Evolutionary conservation across 768 basidiomycete species (phyloP), one percentile per base, ranked within the genome.

Genomic region (Xanthoconium purpureum): DNA sequence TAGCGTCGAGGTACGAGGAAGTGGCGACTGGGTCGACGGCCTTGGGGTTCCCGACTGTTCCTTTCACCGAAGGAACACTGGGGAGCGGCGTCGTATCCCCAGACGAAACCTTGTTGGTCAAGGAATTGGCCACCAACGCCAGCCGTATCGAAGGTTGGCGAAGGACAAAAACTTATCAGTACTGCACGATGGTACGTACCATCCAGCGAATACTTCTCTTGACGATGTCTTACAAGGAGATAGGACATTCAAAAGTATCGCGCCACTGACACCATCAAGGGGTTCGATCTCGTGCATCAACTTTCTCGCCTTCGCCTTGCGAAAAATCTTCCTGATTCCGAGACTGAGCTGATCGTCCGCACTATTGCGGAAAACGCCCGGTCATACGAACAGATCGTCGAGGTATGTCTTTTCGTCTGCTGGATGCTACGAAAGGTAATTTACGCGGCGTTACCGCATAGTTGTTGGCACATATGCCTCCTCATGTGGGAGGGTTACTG

Each of bases 121-220:
- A 81, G 59, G 96, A 99, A 68, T 76, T 97, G 52, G 77, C 79
- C 40, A 77, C 79, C 33, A 94, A 94, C 62, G 84, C 87, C 1
- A 84, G 85, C 63, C 82, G 96, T 36, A 93, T 98, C 38, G 97
- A 98, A 66, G 95, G 88, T 9, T 99, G 96, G 96, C 77, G 90
- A 59, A 81, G 82, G 66, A 96, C 91, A 6, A 84, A 83, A 59
- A 85, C 83, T 52, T 97, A 98, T 71, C 79, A 82, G 52, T 81
- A 89, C 58, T 88, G 77, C 63, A 79, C 84, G 53, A 73, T 75
- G 71, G 95, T 95, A 61, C 58, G 82, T 74, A 4, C 8, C 32
- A 53, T 67, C 3, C n/a, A 15, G 12, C 32, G 46, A 10, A 17
- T 17, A 6, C 20, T 18, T 29, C 49, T 50, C 32, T 24, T n/a